These are phyloP conservation scores for Microthyrium microscopicum DNA, from an alignment of 2,329 filamentous ascomycete genomes.

Conservation along the genomic window DNA sequence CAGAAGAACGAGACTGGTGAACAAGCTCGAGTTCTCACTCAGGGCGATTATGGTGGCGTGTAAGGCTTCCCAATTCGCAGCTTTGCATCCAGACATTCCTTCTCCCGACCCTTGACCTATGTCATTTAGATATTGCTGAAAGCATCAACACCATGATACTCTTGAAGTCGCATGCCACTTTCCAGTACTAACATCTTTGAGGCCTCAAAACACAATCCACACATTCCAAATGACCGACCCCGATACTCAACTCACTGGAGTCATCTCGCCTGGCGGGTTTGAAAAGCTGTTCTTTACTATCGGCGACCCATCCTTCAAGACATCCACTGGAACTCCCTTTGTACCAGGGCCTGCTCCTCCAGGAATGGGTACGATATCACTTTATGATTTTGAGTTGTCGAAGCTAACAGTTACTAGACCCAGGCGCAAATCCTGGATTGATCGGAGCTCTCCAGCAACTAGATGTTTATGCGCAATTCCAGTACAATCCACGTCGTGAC, in stretches of 20 bases:
- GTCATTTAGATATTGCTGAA: no score
- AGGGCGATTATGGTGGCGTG: constrained; percentile 30
- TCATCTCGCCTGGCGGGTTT: constrained; percentile 32
- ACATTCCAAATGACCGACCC: constrained; percentile 32
- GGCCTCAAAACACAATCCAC: constrained; percentile 29
- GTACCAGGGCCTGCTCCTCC: no score
- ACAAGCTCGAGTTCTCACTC: constrained; percentile 22
- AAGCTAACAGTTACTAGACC: not conserved
- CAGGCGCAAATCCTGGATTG: constrained; percentile 6
- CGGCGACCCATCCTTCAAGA: not conserved
- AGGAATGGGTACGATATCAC: no score
- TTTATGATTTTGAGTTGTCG: no score
- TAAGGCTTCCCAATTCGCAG: no score
- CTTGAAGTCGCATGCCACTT: no score
- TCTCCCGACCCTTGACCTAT: no score
- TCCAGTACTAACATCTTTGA: no score
- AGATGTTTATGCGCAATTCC: constrained; percentile 28
- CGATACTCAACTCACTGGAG: constrained; percentile 30
- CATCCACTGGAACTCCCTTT: constrained; percentile 1
- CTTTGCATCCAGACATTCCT: no score
- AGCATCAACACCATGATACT: no score
- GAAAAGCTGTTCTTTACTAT: constrained; percentile 19
- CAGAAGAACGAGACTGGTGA: constrained; percentile 18
- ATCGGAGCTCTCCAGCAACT: constrained; percentile 23
- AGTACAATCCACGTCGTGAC: constrained; percentile 24